Conservation (phyloP, 2,329 filamentous ascomycete species). For the Ascochyta clinopodiicola region DNA sequence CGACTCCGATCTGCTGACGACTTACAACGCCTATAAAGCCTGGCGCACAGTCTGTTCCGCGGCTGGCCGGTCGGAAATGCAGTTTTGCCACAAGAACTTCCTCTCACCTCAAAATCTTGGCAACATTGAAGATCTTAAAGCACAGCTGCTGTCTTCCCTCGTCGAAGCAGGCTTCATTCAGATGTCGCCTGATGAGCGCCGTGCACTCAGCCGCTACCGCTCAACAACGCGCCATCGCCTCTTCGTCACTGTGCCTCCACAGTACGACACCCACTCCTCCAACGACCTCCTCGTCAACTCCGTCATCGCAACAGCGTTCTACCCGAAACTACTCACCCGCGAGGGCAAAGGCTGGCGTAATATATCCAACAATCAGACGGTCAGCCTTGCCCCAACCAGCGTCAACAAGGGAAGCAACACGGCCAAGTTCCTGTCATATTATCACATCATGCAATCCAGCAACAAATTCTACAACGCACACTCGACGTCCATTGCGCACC, state of each 20-base stretch:
- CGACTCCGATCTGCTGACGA: conserved; percentile 89
- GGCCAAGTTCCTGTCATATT: conserved; percentile 87
- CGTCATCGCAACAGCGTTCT: conserved; percentile 92
- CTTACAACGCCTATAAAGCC: conserved; percentile 89
- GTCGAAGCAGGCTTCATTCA: conserved; percentile 84
- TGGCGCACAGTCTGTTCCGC: conserved; percentile 86
- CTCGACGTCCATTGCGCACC: conserved; percentile 70
- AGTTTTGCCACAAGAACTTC: conserved; percentile 95
- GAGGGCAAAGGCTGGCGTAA: conserved; percentile 91
- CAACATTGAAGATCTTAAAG: conserved; percentile 95
- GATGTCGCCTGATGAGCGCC: conserved; percentile 75
- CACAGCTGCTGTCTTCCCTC: conserved; percentile 83
- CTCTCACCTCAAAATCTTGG: conserved; percentile 85
- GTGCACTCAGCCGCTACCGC: conserved; percentile 71
- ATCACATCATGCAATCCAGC: conserved; percentile 94
- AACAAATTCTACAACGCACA: conserved; percentile 87
- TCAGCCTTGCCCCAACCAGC: conserved; percentile 85
- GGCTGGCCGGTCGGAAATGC: conserved; percentile 74
- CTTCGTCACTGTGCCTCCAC: conserved; percentile 83
- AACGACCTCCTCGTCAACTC: conserved; percentile 81
- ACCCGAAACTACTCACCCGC: conserved; percentile 85
- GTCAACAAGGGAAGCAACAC: conserved; percentile 74
- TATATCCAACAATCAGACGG: conserved; percentile 88
- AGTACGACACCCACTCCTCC: conserved; percentile 76
- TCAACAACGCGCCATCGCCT: conserved; percentile 70